These are phyloP conservation scores for Harringtonia aguacate DNA, from an alignment of 2,329 filamentous ascomycete genomes.

Conservation along the genomic window DNA sequence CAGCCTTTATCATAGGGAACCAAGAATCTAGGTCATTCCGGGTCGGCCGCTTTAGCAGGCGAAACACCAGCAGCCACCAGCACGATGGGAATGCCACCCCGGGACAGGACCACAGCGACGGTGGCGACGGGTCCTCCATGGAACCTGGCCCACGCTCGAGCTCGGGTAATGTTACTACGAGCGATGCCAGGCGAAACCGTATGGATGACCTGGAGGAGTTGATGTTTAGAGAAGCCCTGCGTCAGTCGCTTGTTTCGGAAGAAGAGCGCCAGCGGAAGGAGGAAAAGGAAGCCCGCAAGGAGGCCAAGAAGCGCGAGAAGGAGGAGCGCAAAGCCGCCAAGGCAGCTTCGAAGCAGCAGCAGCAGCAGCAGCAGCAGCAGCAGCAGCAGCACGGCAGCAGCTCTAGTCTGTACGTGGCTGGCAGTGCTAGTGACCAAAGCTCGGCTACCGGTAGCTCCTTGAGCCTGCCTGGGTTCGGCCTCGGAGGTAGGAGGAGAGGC, in stretches of 20 bases:
- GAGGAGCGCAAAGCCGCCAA: constrained; percentile 69
- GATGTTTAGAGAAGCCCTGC: constrained; percentile 97
- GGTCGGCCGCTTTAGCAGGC: constrained; percentile 47
- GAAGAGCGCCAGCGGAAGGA: constrained; percentile 83
- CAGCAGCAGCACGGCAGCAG: constrained; percentile 24
- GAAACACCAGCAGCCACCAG: constrained; percentile 30
- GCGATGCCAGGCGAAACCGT: constrained; percentile 30
- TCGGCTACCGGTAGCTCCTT: constrained; percentile 54
- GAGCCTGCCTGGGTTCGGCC: constrained; percentile 48
- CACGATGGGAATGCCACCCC: constrained; percentile 19
- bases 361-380: too few relatives aligned
- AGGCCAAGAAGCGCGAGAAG: constrained; percentile 77
- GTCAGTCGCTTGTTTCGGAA: constrained; percentile 81
- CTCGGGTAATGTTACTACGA: constrained; percentile 13
- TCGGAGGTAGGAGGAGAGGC: constrained; percentile 42
- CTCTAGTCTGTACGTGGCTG: constrained; percentile 29
- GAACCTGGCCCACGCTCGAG: constrained; percentile 23
- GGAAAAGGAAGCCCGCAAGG: constrained; percentile 70
- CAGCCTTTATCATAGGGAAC: constrained; percentile 79
- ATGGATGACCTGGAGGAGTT: constrained; percentile 91
- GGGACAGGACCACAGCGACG: constrained; percentile 14
- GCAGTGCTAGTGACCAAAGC: constrained; percentile 26
- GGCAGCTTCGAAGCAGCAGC: constrained; percentile 38
- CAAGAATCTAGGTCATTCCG: constrained; percentile 39
- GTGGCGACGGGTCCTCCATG: constrained; percentile 13